phyloP scores from a whole-genome alignment of 2,329 filamentous ascomycete species.

The Arthrobotrys pseudoclavata region DNA sequence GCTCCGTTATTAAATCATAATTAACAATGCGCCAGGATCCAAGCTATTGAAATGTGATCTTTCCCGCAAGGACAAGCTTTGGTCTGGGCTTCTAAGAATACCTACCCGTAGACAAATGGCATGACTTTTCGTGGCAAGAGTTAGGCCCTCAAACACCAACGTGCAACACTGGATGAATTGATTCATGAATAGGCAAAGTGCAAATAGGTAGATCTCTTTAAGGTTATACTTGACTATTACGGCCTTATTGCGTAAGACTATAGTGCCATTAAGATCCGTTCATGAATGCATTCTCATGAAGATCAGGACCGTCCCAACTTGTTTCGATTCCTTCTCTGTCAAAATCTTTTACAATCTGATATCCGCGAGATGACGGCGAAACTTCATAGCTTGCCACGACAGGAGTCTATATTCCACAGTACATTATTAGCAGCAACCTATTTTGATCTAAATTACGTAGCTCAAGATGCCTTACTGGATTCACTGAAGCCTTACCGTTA shows the following conservation, averaged over 20 bases:
- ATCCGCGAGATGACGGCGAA: conserved; percentile 11
- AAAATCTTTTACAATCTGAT: neutral
- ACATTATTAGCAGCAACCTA: too few species aligned
- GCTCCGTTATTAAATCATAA: neutral
- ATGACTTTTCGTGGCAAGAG: neutral
- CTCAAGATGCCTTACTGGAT: neutral
- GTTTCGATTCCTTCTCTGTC: too few species aligned
- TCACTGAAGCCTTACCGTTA: neutral
- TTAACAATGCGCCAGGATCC: conserved; percentile 9
- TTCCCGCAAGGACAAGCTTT: neutral
- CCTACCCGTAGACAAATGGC: neutral
- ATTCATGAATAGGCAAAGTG: neutral
- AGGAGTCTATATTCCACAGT: neutral
- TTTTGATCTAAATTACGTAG: conserved; percentile 16
- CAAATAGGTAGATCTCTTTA: neutral
- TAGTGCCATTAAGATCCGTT: neutral
- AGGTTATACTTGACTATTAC: conserved; percentile 13
- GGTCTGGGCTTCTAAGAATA: conserved; percentile 28
- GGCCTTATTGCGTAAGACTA: conserved; percentile 14
- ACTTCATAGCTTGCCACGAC: conserved; percentile 9
- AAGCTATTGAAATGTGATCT: too few species aligned
- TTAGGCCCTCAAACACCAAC: conserved; percentile 10
- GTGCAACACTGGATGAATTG: conserved; percentile 8
- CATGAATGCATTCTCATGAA: conserved; percentile 8
- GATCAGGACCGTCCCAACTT: conserved; percentile 8